Evolutionary conservation across 176 grass and related monocot species (phyloP), one percentile per base, ranked within the genome.

Genomic region (Typha latifolia): DNA sequence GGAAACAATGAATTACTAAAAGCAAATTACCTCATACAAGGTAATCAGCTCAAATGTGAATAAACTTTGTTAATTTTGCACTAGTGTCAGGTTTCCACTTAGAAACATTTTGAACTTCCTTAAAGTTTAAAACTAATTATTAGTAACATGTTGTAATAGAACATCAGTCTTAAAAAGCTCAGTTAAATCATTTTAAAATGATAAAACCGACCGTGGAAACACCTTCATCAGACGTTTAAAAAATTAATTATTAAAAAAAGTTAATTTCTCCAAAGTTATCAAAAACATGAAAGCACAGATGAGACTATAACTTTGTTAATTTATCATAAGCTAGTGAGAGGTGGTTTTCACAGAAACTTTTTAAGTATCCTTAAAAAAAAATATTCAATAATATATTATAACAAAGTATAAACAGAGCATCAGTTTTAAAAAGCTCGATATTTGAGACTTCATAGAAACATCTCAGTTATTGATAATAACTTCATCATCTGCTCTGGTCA

Each of bases 391-490:
- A 14, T 16, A n/a, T 37, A 14, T 32, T 27, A 12, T 23, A 26
- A 26, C 24, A 26, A 26, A 26, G 24, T 26, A 26, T 26, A 26
- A 26, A 26, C 24, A 26, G 24, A 26, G 62, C 62, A 64, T 64
- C 62, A 64, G 62, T 64, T 64, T 64, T 64, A 64, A 64, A 64
- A 64, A 37, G 62, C 62, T 64, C 62, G 62, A 64, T 64, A 37
- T 32, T 19, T 64, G 14, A 15, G 0, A 15, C 62, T 5, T 37
- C 29, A 64, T 10, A 32, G 23, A 64, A 11, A 20, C 29, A 64
- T 64, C 62, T 64, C 62, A 64, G 27, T 37, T 4, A 37, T 37
- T 37, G 34, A 37, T 7, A 37, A 37, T 26, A 26, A 26, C 5
- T 5, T 37, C 34, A 37, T 37, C 34, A 37, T 37, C 34, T 37